Evolutionary conservation across 208 protist species (phyloP), one percentile per base, ranked within the genome.

Genomic region (Zelonia costaricensis): DNA sequence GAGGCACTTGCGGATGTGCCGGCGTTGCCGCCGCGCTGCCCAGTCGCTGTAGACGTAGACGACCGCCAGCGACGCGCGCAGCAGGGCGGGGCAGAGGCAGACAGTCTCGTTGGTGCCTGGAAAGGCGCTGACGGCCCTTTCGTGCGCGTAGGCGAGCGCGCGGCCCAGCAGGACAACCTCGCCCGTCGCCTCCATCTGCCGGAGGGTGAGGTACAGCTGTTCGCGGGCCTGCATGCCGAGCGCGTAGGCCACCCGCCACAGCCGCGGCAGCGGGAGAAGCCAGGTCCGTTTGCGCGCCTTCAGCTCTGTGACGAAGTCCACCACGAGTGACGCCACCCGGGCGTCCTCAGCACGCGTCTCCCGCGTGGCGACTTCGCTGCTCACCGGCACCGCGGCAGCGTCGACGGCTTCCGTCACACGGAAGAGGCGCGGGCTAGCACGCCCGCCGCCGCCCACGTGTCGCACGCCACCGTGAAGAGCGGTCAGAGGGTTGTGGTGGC

Each of bases 231-330:
- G 51, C 62, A 69, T 69, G 2, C 53, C 62, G 1, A 69, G 9
- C 1, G 52, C 53, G 36, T 48, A 69, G 20, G 62, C 62, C 27
- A 69, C 43, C 3, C 53, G 53, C 62, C 62, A 61, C 33, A 69
- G 45, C 33, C 49, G 38, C 33, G 52, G 62, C 43, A 55, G 45
- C 35, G 62, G 62, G 0, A 49, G 54, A 51, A 59, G 28, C 62
- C 51, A 61, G 44, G 61, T 44, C n/a, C 62, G 53, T 44, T 54
- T 53, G 30, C 54, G 51, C 16, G 53, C 43, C 42, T 69, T 69
- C 35, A 69, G 53, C 62, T 61, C 42, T 35, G 46, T 47, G 27
- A 69, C 18, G 18, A 61, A 69, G 62, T 69, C 62, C 23, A 59
- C 35, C 0, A 59, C 30, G 20, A 45, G 44, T 0, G 53, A 61